Evolutionary conservation across 345 rosid genomes (phyloP).

Genomic region (Eucalyptus melliodora): DNA sequence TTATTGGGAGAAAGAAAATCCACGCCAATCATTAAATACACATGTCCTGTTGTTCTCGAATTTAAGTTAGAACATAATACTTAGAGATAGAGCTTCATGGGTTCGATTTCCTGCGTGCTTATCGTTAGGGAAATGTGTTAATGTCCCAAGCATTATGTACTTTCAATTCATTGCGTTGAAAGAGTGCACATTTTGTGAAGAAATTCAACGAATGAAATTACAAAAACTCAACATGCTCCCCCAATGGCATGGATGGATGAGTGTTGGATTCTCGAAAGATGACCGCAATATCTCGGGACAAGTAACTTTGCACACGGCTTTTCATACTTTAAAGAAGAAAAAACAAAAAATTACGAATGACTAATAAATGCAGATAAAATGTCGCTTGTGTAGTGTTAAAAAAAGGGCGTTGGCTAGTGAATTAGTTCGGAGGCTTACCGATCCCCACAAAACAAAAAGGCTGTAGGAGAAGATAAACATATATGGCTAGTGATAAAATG

Average conservation of each 20-base stretch:
- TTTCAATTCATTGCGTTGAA: background rate
- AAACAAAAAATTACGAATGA: background rate
- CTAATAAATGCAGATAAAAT: background rate
- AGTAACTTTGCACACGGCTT: background rate
- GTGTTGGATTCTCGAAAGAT: background rate
- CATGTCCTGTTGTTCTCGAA: background rate
- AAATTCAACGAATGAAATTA: background rate
- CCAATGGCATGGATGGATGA: rapidly evolving
- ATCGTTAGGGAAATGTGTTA: background rate
- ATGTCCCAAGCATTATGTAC: background rate
- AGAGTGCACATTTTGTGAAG: background rate
- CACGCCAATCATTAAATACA: background rate
- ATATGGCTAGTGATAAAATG: background rate
- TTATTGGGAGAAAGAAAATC: background rate
- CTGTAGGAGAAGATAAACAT: background rate
- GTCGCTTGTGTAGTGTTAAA: background rate
- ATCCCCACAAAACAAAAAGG: background rate
- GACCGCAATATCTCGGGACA: background rate
- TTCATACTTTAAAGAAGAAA: background rate
- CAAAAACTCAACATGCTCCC: rapidly evolving
- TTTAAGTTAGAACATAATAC: background rate
- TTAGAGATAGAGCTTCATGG: background rate
- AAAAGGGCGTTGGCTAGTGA: background rate
- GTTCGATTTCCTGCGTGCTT: background rate
- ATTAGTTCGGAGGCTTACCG: background rate